These are phyloP conservation scores for Waltergamsia citrina DNA, from an alignment of 2,329 filamentous ascomycete genomes.

Conservation along the genomic window DNA sequence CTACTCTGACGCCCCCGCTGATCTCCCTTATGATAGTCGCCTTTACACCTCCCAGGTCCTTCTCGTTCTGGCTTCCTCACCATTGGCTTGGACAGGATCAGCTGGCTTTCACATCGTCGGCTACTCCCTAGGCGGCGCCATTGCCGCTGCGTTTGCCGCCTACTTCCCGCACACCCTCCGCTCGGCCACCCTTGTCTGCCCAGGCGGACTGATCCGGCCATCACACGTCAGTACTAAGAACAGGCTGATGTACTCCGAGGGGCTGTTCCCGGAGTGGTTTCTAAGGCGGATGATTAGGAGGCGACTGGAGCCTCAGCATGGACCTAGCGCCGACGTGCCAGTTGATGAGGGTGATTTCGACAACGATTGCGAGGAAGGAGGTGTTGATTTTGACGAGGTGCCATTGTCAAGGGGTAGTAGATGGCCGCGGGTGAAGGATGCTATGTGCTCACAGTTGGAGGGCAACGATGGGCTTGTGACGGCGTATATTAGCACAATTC, in stretches of 20 bases:
- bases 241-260: slow-evolving; percentile 52
- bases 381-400: slow-evolving; percentile 35
- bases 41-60: slow-evolving; percentile 60
- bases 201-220: slow-evolving; percentile 57
- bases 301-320: slow-evolving; percentile 33
- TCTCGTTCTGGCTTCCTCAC: slow-evolving; percentile 54
- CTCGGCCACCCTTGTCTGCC: slow-evolving; percentile 57
- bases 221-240: slow-evolving; percentile 51
- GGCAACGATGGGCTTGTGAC: slow-evolving; percentile 58
- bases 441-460: slow-evolving; percentile 61
- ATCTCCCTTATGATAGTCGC: slow-evolving; percentile 49
- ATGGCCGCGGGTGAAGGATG: slow-evolving; percentile 40
- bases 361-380: slow-evolving; percentile 27
- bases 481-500: slow-evolving; percentile 63
- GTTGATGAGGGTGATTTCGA: slow-evolving; percentile 29
- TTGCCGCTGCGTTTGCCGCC: slow-evolving; percentile 59
- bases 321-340: slow-evolving; percentile 22
- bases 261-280: slow-evolving; percentile 49
- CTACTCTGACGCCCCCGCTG: slow-evolving; percentile 59
- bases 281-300: slow-evolving; percentile 42
- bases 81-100: slow-evolving; percentile 42
- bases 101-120: slow-evolving; percentile 62
- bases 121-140: slow-evolving; percentile 72
- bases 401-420: slow-evolving; percentile 35
- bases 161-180: slow-evolving; percentile 57